These are phyloP conservation scores for Apiospora malaysiana DNA, from an alignment of 2,329 filamentous ascomycete species.

Conservation along the genomic window DNA sequence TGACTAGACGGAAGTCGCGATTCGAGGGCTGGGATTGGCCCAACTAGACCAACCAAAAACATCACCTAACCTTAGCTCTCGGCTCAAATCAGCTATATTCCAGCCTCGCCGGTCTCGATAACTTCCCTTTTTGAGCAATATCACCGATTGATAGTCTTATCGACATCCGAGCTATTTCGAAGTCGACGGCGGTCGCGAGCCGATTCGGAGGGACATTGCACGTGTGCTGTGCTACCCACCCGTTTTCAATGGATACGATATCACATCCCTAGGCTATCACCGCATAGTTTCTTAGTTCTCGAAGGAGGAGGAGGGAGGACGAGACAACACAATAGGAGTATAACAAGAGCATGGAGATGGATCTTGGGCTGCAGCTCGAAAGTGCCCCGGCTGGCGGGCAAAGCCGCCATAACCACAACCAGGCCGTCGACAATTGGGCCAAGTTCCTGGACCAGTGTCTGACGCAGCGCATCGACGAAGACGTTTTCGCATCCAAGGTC, in stretches of 20 bases:
- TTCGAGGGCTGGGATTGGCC: background rate
- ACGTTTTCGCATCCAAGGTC: slow-evolving; percentile 59
- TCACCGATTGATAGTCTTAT: background rate
- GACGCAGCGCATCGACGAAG: slow-evolving; percentile 55
- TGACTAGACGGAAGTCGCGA: background rate
- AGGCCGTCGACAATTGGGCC: slow-evolving; percentile 51
- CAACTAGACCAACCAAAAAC: background rate
- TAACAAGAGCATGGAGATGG: slow-evolving; percentile 24
- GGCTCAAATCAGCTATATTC: background rate
- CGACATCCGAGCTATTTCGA: background rate
- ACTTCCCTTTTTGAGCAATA: background rate
- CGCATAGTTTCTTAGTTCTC: background rate
- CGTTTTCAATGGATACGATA: slow-evolving; percentile 7
- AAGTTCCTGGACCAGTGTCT: slow-evolving; percentile 59
- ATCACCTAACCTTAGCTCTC: background rate
- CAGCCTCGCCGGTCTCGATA: background rate
- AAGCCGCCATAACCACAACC: slow-evolving; percentile 26
- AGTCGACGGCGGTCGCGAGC: background rate
- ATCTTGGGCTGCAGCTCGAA: slow-evolving; percentile 19
- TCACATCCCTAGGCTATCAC: background rate
- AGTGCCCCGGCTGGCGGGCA: slow-evolving; percentile 5
- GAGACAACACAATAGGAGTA: background rate
- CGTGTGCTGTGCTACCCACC: background rate
- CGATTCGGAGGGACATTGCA: background rate
- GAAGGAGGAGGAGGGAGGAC: background rate